Percentiles rank a stretch among this genome's conserved stretches.
Conservation (phyloP, 768 basidiomycete genomes). For the Agaricus blazei region DNA sequence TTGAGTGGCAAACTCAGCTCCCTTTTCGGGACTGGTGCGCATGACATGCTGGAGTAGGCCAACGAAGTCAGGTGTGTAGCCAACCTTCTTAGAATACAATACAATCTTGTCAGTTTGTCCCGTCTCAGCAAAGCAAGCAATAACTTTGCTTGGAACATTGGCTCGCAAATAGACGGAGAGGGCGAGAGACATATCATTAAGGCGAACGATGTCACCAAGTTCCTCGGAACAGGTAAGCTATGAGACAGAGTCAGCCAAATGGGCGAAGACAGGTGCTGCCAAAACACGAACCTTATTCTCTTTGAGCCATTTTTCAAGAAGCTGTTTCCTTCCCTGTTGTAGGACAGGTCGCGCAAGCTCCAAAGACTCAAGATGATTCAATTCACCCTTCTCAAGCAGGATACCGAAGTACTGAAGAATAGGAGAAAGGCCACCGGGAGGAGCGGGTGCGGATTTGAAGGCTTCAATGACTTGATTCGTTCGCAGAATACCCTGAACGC, state of each 20-base stretch:
- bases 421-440: constrained; percentile 86
- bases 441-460: constrained; percentile 93
- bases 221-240: constrained; percentile 98
- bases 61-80: constrained; percentile 89
- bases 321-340: constrained; percentile 92
- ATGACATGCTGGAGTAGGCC: constrained; percentile 92
- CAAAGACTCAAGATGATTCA: constrained; percentile 93
- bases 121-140: constrained; percentile 98
- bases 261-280: not conserved
- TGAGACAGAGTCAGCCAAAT: not conserved
- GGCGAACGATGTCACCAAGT: constrained; percentile 92
- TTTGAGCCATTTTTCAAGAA: constrained; percentile 98
- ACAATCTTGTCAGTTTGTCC: constrained; percentile 99
- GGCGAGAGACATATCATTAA: constrained; percentile 95
- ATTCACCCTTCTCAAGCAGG: constrained; percentile 95
- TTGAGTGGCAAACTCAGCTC: constrained; percentile 94
- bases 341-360: constrained; percentile 95
- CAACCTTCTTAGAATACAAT: constrained; percentile 95
- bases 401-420: constrained; percentile 99
- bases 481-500: constrained; percentile 79
- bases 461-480: constrained; percentile 94
- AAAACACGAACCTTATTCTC: constrained; percentile 81
- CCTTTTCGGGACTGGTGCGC: constrained; percentile 95
- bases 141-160: constrained; percentile 97
- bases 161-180: constrained; percentile 96